A percentile compares a stretch with the other conserved stretches of the same genome.
These are phyloP conservation scores for Begonia peltatifolia DNA, from an alignment of 306 rosid species.

Conservation along the genomic window DNA sequence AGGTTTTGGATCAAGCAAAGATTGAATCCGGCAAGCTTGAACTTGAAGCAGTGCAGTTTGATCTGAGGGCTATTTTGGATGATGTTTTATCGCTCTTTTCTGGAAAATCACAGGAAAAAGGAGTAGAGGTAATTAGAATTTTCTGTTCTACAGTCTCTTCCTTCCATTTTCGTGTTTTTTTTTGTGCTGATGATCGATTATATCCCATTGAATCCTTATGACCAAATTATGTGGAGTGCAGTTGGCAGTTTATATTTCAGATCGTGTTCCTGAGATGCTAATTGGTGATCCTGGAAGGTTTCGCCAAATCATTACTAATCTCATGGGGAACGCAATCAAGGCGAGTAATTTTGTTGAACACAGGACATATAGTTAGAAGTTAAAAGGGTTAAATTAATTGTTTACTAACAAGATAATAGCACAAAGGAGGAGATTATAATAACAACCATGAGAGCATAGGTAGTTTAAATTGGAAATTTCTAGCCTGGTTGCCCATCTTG, in stretches of 20 bases:
- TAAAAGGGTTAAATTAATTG: too few relatives aligned
- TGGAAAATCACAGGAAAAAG: slow-evolving; percentile 86
- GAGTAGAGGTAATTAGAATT: slow-evolving; percentile 66
- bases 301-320: slow-evolving; percentile 79
- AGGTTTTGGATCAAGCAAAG: slow-evolving; percentile 93
- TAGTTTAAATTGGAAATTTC: too few relatives aligned
- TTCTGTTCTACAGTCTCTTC: slow-evolving; percentile 1
- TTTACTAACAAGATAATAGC: too few relatives aligned
- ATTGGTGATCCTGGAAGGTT: slow-evolving; percentile 84
- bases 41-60: slow-evolving; percentile 77
- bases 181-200: slow-evolving; percentile 2
- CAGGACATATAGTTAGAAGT: too few relatives aligned
- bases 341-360: slow-evolving; percentile 18
- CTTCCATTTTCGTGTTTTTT: slow-evolving; percentile 14
- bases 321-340: slow-evolving; percentile 80
- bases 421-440: too few relatives aligned
- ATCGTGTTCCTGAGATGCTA: slow-evolving; percentile 62
- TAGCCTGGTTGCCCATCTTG: too few relatives aligned
- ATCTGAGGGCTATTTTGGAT: slow-evolving; percentile 70
- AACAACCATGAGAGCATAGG: too few relatives aligned
- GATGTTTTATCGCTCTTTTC: slow-evolving; percentile 85
- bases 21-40: slow-evolving; percentile 94
- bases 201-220: too few relatives aligned
- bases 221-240: slow-evolving; percentile 14
- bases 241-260: slow-evolving; percentile 78